These are phyloP conservation scores for Fusarium falciforme DNA, from an alignment of 2,329 filamentous ascomycete genomes.

Conservation along the genomic window DNA sequence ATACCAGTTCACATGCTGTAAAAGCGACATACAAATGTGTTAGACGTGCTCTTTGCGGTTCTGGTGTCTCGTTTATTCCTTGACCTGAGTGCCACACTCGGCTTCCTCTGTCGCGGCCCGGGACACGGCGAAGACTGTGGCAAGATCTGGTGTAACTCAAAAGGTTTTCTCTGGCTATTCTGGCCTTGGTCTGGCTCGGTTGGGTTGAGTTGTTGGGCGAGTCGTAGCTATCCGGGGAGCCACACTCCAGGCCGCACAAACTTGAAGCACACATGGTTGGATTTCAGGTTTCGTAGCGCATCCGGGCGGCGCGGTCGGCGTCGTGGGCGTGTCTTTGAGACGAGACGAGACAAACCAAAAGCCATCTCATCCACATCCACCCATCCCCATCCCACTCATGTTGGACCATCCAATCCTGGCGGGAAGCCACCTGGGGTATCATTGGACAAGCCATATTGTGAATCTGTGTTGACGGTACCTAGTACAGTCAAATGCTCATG, in stretches of 20 bases:
- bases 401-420: conserved; percentile 7
- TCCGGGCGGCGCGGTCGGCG: conserved; percentile 7
- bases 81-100: conserved; percentile 4
- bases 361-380: conserved; percentile 26
- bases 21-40: background rate
- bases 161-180: conserved; percentile 5
- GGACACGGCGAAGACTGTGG: conserved; percentile 6
- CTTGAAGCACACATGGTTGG: conserved; percentile 11
- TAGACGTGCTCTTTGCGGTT: background rate
- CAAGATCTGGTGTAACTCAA: conserved; percentile 10
- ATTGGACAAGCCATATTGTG: conserved; percentile 15
- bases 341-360: conserved; percentile 28
- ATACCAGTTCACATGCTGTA: background rate
- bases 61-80: conserved; percentile 1
- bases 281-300: conserved; percentile 15
- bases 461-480: background rate
- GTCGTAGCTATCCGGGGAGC: conserved; percentile 5
- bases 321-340: conserved; percentile 13
- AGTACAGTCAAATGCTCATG: background rate
- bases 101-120: background rate
- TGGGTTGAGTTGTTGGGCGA: conserved; percentile 5
- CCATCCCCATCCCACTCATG: background rate
- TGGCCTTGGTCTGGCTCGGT: background rate
- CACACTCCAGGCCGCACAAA: background rate
- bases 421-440: conserved; percentile 9